A percentile compares a stretch with the other conserved stretches of the same genome.
These are phyloP conservation scores for Fraxinus platypoda DNA, from an alignment of 305 asterid genomes.

Conservation along the genomic window DNA sequence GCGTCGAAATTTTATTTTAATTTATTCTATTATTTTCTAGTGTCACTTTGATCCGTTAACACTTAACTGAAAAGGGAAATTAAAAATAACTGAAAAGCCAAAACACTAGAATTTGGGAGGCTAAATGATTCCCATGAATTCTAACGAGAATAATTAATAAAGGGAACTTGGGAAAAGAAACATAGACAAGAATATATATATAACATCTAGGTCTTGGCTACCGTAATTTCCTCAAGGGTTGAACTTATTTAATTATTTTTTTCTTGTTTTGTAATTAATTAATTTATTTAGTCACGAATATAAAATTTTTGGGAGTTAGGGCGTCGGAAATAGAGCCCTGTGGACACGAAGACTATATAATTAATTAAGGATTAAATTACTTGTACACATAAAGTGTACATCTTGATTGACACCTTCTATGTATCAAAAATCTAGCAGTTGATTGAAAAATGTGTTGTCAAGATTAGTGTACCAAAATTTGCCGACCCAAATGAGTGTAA, in stretches of 20 bases:
- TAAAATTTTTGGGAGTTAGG: conserved; percentile 45
- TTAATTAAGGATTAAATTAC: background rate
- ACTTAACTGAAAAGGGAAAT: background rate
- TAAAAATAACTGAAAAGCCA: background rate
- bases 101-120: background rate
- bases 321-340: conserved; percentile 37
- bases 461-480: too few relatives aligned
- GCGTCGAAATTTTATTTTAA: background rate
- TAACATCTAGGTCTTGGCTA: conserved; percentile 53
- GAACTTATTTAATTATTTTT: conserved; percentile 26
- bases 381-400: too few relatives aligned
- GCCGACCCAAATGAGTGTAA: too few relatives aligned
- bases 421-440: too few relatives aligned
- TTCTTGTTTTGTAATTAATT: conserved; percentile 26
- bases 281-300: conserved; percentile 18
- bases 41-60: background rate
- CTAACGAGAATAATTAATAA: conserved; percentile 1
- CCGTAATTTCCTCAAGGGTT: conserved; percentile 37
- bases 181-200: conserved; percentile 35
- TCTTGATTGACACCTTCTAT: too few relatives aligned
- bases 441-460: too few relatives aligned
- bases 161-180: conserved; percentile 31
- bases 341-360: background rate
- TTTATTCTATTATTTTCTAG: too few relatives aligned
- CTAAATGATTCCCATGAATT: background rate